Base-by-base conservation (phyloP, 345 rosid genomes). In the Dipteronia dyeriana region DNA sequence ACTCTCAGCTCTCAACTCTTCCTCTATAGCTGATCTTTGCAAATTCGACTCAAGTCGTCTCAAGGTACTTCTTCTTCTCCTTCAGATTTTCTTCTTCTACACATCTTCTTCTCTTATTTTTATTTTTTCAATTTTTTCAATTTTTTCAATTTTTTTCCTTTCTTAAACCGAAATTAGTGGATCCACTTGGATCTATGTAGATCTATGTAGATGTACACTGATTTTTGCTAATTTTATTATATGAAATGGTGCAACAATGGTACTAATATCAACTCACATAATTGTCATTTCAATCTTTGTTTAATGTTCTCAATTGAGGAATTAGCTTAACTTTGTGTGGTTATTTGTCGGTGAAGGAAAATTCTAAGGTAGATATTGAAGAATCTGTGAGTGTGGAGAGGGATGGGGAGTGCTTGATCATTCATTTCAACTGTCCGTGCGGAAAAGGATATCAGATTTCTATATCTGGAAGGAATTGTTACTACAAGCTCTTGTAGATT, bases 321-420 rank as follows among this genome's bases (percentile, higher is more conserved):
- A 49, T 8, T 49, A 17, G 14, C n/a, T 54, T 54, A 54, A 13
- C 59, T 76, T 49, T 1, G 39, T 7, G 29, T 16, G 11, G 19
- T 54, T 63, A 14, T 38, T 23, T 29, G 10, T n/a, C 49, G 20
- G 9, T 39, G 76, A 72, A 83, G 85, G 78, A 26, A 47, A 70
- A 77, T 51, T 17, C 25, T 29, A 85, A 45, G 56, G 16, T 29
- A 14, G 85, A 62, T 10, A 26, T 7, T 41, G 89, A 87, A 59
- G 91, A 89, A 75, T 66, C 83, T 43, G 89, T 90, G 68, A 79
- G 81, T 5, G 88, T 83, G 63, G 89, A 87, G 84, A 84, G 68
- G 26, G 25, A 54, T 23, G 90, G 88, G 26, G 85, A 86, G 14
- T 78, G 83, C 53, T 68, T 84, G 63, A 76, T 67, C 31, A 65